Percentiles rank a stretch among this genome's conserved stretches.
These are phyloP conservation scores for Naganishia vaughanmartiniae DNA, from an alignment of 768 basidiomycete species.

Conservation along the genomic window DNA sequence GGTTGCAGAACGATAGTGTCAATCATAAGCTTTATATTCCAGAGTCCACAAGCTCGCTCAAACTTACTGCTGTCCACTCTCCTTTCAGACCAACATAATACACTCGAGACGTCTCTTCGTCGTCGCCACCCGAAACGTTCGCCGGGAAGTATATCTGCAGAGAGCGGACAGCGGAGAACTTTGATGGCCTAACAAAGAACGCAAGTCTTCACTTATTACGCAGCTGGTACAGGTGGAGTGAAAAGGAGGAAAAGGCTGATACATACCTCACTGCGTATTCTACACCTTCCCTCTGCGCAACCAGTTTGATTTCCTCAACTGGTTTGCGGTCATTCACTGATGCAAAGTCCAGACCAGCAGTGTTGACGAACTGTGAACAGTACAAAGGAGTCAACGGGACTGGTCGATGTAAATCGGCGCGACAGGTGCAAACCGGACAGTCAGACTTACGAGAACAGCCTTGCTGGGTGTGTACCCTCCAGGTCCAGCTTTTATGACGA, in stretches of 20 bases:
- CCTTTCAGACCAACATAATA: slow-evolving; percentile 86
- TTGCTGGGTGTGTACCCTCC: slow-evolving; percentile 71
- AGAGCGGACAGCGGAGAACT: slow-evolving; percentile 76
- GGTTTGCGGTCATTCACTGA: slow-evolving; percentile 65
- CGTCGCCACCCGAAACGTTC: slow-evolving; percentile 62
- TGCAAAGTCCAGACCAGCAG: slow-evolving; percentile 75
- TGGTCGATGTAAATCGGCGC: background rate
- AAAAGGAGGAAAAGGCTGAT: background rate
- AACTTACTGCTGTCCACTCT: slow-evolving; percentile 51
- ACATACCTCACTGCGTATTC: slow-evolving; percentile 79
- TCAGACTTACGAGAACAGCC: slow-evolving; percentile 63
- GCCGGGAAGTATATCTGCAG: slow-evolving; percentile 79
- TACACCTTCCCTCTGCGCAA: slow-evolving; percentile 70
- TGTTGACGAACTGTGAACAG: slow-evolving; percentile 67
- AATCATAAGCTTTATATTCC: background rate
- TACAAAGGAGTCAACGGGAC: background rate
- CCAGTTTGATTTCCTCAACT: slow-evolving; percentile 70
- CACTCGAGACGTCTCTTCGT: slow-evolving; percentile 67
- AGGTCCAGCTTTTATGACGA: slow-evolving; percentile 82
- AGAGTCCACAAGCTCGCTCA: background rate
- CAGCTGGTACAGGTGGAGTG: too few relatives aligned
- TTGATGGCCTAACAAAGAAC: slow-evolving; percentile 64
- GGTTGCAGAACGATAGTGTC: background rate
- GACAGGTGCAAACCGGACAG: background rate
- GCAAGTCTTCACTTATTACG: background rate